Percentiles rank a stretch among this genome's conserved stretches.
These are phyloP conservation scores for Camelina laxa DNA, from an alignment of 345 rosid species.

Conservation along the genomic window DNA sequence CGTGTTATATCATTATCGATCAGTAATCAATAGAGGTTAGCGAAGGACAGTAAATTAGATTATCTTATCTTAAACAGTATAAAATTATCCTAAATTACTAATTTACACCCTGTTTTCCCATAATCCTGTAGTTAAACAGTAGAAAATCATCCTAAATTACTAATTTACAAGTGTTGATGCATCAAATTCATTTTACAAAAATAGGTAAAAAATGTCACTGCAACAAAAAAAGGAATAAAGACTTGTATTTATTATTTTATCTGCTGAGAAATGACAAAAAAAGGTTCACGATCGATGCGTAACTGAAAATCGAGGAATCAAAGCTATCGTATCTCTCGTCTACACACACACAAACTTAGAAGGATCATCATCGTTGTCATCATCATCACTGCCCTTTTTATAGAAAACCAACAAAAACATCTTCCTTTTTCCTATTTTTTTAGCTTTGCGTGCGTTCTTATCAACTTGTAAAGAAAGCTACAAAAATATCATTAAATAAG, in stretches of 20 bases:
- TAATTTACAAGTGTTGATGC: too few relatives aligned
- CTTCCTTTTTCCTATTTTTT: slow-evolving; percentile 4
- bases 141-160: too few relatives aligned
- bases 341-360: neutral
- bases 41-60: neutral
- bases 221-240: neutral
- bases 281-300: slow-evolving; percentile 2
- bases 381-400: slow-evolving; percentile 25
- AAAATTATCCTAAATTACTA: neutral
- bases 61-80: neutral
- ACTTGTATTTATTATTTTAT: too few relatives aligned
- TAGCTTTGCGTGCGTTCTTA: slow-evolving; percentile 44
- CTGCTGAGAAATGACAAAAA: neutral
- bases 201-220: slow-evolving; percentile 14
- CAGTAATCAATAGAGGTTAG: neutral
- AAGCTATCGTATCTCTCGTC: slow-evolving; percentile 7
- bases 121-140: neutral
- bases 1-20: neutral
- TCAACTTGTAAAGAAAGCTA: slow-evolving; percentile 39
- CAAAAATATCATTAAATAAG: slow-evolving; percentile 16
- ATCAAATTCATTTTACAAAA: too few relatives aligned
- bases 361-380: slow-evolving; percentile 31
- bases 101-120: slow-evolving; percentile 7
- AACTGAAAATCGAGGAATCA: slow-evolving; percentile 25
- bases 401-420: slow-evolving; percentile 39